Conservation (phyloP, 192 early-diverging fungal genomes). For the Coemansia sp. region DNA sequence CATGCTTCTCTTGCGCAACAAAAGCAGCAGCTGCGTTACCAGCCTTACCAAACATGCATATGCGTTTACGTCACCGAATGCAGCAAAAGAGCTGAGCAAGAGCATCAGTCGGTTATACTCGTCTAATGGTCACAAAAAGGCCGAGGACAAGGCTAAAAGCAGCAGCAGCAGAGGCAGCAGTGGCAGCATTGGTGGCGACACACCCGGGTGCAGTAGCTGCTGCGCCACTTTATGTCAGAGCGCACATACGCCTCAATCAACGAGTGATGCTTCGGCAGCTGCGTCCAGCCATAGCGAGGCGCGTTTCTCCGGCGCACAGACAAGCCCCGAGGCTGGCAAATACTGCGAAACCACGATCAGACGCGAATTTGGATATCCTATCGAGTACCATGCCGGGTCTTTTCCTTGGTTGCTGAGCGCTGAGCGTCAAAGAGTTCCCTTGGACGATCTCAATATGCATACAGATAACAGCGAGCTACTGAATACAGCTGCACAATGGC, state of each 20-base stretch:
- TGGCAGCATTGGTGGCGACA: not conserved
- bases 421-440: slow-evolving; percentile 44
- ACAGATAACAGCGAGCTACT: not conserved
- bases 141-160: not conserved
- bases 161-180: not conserved
- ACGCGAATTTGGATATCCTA: slow-evolving; percentile 32
- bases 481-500: not conserved
- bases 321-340: not conserved
- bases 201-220: not conserved
- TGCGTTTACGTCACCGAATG: not conserved
- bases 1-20: not conserved
- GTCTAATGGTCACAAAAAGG: not conserved
- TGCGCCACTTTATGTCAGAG: not conserved
- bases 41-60: not conserved
- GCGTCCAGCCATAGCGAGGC: not conserved
- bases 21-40: not conserved
- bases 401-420: slow-evolving; percentile 54
- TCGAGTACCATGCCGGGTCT: slow-evolving; percentile 35
- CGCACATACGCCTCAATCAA: not conserved
- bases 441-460: slow-evolving; percentile 32
- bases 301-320: not conserved
- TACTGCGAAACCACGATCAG: slow-evolving; percentile 16
- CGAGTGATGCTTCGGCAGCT: not conserved
- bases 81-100: not conserved
- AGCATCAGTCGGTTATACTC: not conserved